These are phyloP conservation scores for Citrus trifoliata DNA, from an alignment of 345 rosid species.

Conservation along the genomic window DNA sequence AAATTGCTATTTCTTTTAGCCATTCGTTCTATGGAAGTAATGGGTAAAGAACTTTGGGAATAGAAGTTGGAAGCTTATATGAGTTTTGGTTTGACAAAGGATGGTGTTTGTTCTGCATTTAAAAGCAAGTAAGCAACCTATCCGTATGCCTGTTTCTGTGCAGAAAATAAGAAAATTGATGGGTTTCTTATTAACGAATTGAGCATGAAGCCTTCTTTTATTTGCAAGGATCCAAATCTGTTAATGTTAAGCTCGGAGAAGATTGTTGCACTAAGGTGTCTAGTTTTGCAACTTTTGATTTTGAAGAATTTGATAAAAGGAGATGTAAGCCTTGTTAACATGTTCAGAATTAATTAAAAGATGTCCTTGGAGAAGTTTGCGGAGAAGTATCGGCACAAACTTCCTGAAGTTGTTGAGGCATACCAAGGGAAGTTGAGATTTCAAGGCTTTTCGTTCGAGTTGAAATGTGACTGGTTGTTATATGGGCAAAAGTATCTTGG, in stretches of 20 bases:
- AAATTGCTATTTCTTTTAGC: not conserved
- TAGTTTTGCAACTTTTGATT: conserved; percentile 8
- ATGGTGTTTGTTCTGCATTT: conserved; percentile 5
- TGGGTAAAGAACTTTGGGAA: not conserved
- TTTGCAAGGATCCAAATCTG: conserved; percentile 7
- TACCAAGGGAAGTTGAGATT: conserved; percentile 14
- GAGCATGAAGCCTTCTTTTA: not conserved
- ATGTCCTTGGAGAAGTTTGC: conserved; percentile 6
- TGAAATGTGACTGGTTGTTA: not conserved
- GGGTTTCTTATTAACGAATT: conserved; percentile 2
- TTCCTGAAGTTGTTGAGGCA: conserved; percentile 14
- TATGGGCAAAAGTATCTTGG: not conserved
- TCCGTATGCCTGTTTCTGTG: conserved; percentile 4
- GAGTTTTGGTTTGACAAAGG: conserved; percentile 7
- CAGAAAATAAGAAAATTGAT: conserved; percentile 11
- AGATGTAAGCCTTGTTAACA: not conserved
- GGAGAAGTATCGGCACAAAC: conserved; percentile 2
- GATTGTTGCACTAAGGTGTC: conserved; percentile 16
- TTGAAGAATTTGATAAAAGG: conserved; percentile 4
- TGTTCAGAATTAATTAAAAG: conserved; percentile 6
- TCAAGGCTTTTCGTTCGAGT: not conserved
- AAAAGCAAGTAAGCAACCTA: conserved; percentile 13
- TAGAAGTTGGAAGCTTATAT: conserved; percentile 3
- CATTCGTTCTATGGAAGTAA: not conserved
- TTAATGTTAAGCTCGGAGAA: conserved; percentile 12